Percentiles rank a stretch among this genome's conserved stretches.
These are phyloP conservation scores for Fusarium sp. DNA, from an alignment of 2,329 filamentous ascomycete species.

Conservation along the genomic window DNA sequence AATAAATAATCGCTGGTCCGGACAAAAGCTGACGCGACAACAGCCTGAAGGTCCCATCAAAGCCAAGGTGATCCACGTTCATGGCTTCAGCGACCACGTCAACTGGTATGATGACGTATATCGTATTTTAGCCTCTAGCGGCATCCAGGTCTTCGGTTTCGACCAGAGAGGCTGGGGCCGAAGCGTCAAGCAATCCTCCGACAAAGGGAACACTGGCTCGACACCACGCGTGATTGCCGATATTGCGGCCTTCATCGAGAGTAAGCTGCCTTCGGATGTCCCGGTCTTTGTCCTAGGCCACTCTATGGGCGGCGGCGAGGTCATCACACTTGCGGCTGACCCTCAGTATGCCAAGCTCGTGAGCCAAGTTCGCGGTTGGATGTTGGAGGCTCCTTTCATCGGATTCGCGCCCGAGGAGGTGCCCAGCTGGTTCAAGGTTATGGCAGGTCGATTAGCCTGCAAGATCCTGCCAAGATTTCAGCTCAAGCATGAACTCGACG, in stretches of 20 bases:
- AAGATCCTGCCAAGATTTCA: conserved; percentile 75
- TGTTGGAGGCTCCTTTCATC: conserved; percentile 83
- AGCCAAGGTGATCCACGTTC: conserved; percentile 83
- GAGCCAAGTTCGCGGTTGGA: conserved; percentile 73
- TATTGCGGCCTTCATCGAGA: conserved; percentile 78
- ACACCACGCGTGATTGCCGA: conserved; percentile 80
- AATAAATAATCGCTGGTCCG: background rate
- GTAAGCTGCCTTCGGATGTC: conserved; percentile 62
- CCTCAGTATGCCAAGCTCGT: conserved; percentile 65
- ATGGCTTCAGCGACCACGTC: conserved; percentile 90
- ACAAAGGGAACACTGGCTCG: conserved; percentile 78
- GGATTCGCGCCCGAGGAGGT: conserved; percentile 73
- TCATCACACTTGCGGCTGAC: conserved; percentile 69
- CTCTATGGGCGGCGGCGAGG: conserved; percentile 88
- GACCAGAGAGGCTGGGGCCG: conserved; percentile 93
- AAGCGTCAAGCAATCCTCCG: conserved; percentile 68
- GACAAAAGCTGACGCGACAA: conserved; percentile 19
- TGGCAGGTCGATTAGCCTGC: conserved; percentile 73
- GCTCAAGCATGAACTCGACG: conserved; percentile 72
- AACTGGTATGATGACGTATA: conserved; percentile 83
- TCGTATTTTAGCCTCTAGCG: conserved; percentile 72
- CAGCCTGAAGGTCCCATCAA: conserved; percentile 67
- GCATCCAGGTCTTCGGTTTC: conserved; percentile 80
- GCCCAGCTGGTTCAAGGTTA: conserved; percentile 72
- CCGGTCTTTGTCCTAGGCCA: conserved; percentile 90